Evolutionary conservation across 805 yeast genomes (phyloP).

Genomic region (Ogataea degrootiae): DNA sequence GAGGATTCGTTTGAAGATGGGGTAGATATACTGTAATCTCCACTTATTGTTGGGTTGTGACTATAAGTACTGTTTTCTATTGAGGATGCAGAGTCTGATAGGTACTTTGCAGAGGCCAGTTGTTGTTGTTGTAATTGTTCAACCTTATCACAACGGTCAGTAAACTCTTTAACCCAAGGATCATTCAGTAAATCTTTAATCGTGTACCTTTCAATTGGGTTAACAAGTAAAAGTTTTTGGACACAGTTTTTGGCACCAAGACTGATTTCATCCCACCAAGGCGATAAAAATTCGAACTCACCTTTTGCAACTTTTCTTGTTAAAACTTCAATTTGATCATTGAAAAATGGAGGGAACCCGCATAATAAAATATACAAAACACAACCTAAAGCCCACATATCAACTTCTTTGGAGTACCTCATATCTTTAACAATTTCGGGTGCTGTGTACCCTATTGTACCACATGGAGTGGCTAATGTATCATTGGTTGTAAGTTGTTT

Average conservation of each 20-base stretch:
- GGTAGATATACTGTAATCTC: not conserved
- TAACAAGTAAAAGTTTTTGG: conserved; percentile 61
- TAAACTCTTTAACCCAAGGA: conserved; percentile 60
- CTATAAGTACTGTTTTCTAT: no score
- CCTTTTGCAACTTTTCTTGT: conserved; percentile 80
- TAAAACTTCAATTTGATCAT: conserved; percentile 66
- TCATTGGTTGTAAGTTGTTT: conserved; percentile 81
- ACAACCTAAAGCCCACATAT: conserved; percentile 99
- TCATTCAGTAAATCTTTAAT: conserved; percentile 68
- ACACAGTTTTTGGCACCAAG: conserved; percentile 67
- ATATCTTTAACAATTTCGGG: conserved; percentile 97
- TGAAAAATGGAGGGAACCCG: conserved; percentile 98
- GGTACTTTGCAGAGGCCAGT: no score
- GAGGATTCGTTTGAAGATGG: not conserved
- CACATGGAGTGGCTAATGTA: conserved; percentile 91
- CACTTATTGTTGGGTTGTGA: no score
- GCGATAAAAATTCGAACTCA: conserved; percentile 67
- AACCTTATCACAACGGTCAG: conserved; percentile 28
- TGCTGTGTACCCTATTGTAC: conserved; percentile 97
- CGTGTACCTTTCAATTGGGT: conserved; percentile 62
- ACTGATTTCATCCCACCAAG: conserved; percentile 89
- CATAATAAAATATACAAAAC: conserved; percentile 88
- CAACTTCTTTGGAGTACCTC: conserved; percentile 87
- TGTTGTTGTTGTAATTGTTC: conserved; percentile 12
- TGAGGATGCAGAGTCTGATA: no score